Base-by-base conservation (phyloP, 2,329 filamentous ascomycete species). In the Phaeophleospora eucalypticola region DNA sequence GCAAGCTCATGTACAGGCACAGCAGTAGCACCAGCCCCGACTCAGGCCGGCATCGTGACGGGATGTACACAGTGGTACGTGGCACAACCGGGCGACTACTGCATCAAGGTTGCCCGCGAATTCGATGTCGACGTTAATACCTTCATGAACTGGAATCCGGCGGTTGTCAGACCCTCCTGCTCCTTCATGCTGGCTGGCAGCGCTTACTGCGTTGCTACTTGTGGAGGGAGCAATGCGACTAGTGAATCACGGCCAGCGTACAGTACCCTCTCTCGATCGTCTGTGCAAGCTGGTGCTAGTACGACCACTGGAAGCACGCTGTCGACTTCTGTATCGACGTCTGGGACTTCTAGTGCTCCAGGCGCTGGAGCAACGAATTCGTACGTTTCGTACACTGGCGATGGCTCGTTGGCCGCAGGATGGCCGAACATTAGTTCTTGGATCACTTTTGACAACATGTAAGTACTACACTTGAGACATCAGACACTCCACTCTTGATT, bases 361-460 rank as follows among this genome's bases (percentile, higher is more conserved):
- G n/a, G n/a, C n/a, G n/a, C n/a, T n/a, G n/a, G n/a, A n/a, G n/a
- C n/a, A n/a, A n/a, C n/a, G n/a, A n/a, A n/a, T n/a, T 27, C 33
- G 19, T 65, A 65, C 56, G 57, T 42, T 8, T 51, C 55, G 33
- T 66, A 64, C 53, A 42, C 37, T 4, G 69, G 69, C 17, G 60
- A 69, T 35, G 69, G 68, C 15, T 61, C 63, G 7, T 43, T 53
- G 14, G 53, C 55, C 4, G 54, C 60, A 21, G 69, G 69, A 39
- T 72, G 69, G 69, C 69, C 69, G 0, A 40, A 55, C 4, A 49
- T 60, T 46, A 49, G 48, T 19, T 36, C 58, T 15, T 71, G 69
- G 69, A 48, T 65, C 32, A 34, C 47, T 19, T 71, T 69, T 49
- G 63, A 68, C 34, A 45, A 54, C 6, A 61, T 68, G 68, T 52